Evolutionary conservation across 1,284 basidiomycete species (phyloP), one percentile per base, ranked within the genome.

Genomic region (Leccinum subfulvum): DNA sequence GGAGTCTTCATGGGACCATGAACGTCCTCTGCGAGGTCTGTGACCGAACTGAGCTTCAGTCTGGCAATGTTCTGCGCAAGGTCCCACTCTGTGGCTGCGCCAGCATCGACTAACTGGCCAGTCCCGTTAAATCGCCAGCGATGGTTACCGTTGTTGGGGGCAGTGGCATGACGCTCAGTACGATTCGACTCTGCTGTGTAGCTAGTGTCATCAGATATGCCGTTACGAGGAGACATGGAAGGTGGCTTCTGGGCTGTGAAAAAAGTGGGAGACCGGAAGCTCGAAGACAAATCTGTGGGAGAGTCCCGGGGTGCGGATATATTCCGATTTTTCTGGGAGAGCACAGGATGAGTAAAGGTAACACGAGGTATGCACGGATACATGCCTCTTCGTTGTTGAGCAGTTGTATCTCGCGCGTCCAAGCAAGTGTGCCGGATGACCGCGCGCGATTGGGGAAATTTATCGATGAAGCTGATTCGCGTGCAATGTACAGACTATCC

Each of bases 11-110:
- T 80, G 64, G 81, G 78, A 35, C 76, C 75, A 70, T 82, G 78
- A 54, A 75, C 77, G 44, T 87, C 84, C 55, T 84, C 83, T 51
- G 74, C 73, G 62, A 86, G 80, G 61, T 79, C 79, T 57, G 77
- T 71, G 59, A 80, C 80, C 65, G 84, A 83, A 67, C 79, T 79
- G 61, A 92, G 86, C 69, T 88, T 87, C 66, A 91, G 76, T 71
- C 87, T 84, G 67, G 84, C 85, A 61, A 92, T 85, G 66, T 88
- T 86, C 69, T 90, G 87, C 53, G 87, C 81, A 62, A 91, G 80
- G 64, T 88, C 86, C 89, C 89, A 91, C 47, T 82, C 82, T 57
- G 82, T 77, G 59, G 82, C 72, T 63, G 80, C 75, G 10, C 82
- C 80, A 30, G 80, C 76, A 71, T 90, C 85, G 63, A 89, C 80